phyloP scores from a whole-genome alignment of 495 filamentous ascomycete genomes.

The Mycothermus thermophilus region DNA sequence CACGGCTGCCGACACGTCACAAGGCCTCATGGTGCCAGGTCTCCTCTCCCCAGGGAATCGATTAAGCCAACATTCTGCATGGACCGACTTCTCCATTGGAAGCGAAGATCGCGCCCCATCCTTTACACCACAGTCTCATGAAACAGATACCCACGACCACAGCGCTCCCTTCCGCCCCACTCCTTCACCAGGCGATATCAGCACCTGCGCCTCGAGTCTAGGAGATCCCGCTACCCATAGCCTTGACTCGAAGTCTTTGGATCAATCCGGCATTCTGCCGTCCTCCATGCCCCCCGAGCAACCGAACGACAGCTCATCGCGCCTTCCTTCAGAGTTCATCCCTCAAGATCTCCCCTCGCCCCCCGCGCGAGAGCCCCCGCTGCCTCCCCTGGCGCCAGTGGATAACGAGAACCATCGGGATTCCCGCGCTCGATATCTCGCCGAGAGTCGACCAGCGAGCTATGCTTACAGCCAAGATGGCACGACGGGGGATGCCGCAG shows the following conservation, averaged over 20 bases:
- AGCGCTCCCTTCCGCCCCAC: constrained; percentile 5
- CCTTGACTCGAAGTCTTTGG: constrained; percentile 16
- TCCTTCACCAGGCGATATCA: constrained; percentile 9
- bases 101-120: constrained; percentile 24
- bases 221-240: constrained; percentile 12
- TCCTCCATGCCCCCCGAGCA: constrained; percentile 15
- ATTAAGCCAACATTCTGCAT: constrained; percentile 36
- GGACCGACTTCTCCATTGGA: constrained; percentile 44
- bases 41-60: constrained; percentile 32
- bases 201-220: constrained; percentile 11
- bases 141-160: constrained; percentile 7
- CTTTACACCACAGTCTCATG: constrained; percentile 13
- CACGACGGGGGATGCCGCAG: constrained; percentile 19
- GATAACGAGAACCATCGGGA: constrained; percentile 12
- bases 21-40: constrained; percentile 28
- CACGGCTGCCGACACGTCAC: constrained; percentile 15
- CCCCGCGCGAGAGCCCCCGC: no score
- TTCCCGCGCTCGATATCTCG: constrained; percentile 27
- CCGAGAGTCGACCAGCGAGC: constrained; percentile 29
- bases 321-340: no score
- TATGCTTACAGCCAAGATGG: constrained; percentile 24
- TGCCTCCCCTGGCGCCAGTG: no score
- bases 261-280: constrained; percentile 5
- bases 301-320: no score
- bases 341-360: no score